Conservation (phyloP, 2,329 filamentous ascomycete genomes). For the Sphaerulina musiva region DNA sequence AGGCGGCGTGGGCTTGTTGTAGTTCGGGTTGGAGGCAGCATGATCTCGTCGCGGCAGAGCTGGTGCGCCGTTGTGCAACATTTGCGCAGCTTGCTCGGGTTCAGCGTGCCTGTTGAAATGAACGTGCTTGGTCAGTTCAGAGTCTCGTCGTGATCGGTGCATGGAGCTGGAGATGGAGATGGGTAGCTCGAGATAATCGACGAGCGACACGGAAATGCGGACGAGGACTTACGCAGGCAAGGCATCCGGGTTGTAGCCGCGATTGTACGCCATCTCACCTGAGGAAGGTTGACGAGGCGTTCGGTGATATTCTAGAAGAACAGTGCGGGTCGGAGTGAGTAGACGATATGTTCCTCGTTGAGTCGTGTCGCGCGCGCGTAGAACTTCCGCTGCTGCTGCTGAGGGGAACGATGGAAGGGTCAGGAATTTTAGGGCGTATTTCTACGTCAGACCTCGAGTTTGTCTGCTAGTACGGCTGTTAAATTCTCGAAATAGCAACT, state of each 20-base stretch:
- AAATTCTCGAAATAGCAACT: too few species aligned
- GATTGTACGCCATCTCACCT: slow-evolving; percentile 79
- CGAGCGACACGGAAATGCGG: not conserved
- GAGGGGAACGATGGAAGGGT: too few species aligned
- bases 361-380: not conserved
- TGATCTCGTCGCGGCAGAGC: slow-evolving; percentile 23
- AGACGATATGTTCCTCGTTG: not conserved
- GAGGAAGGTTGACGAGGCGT: not conserved
- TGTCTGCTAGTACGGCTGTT: too few species aligned
- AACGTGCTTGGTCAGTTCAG: not conserved
- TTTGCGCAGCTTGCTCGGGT: slow-evolving; percentile 43
- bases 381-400: not conserved
- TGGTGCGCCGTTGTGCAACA: slow-evolving; percentile 28
- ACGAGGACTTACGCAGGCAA: slow-evolving; percentile 68
- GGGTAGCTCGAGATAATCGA: not conserved
- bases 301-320: slow-evolving; percentile 6
- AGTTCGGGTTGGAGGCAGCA: slow-evolving; percentile 34
- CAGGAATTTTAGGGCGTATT: too few species aligned
- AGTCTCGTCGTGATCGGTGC: not conserved
- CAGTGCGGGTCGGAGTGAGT: not conserved
- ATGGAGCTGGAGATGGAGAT: slow-evolving; percentile 3
- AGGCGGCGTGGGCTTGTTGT: slow-evolving; percentile 40
- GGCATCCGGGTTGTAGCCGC: slow-evolving; percentile 86
- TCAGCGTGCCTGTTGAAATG: slow-evolving; percentile 6
- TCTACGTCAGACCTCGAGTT: too few species aligned